Conservation (phyloP, 2,329 filamentous ascomycete species). For the Diaporthe ampelina region DNA sequence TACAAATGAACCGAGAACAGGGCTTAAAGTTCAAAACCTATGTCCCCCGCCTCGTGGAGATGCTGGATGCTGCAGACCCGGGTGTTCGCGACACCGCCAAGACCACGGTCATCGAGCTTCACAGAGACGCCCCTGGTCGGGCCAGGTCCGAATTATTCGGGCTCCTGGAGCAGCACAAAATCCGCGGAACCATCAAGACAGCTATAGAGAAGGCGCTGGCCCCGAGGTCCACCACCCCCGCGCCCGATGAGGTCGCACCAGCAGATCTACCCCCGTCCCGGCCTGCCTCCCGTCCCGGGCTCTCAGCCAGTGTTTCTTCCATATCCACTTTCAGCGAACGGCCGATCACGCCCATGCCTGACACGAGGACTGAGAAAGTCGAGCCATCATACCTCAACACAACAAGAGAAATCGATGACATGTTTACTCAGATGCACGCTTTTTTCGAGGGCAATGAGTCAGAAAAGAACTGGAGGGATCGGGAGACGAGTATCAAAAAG, state of each 20-base stretch:
- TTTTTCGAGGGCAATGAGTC: slow-evolving; percentile 90
- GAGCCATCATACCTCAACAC: slow-evolving; percentile 90
- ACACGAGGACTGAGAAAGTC: slow-evolving; percentile 76
- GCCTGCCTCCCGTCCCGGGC: slow-evolving; percentile 58
- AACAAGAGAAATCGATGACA: slow-evolving; percentile 88
- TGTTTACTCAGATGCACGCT: slow-evolving; percentile 83
- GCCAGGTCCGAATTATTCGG: slow-evolving; percentile 92
- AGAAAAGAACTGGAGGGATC: slow-evolving; percentile 90
- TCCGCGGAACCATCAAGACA: slow-evolving; percentile 87
- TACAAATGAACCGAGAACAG: slow-evolving; percentile 86
- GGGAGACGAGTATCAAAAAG: slow-evolving; percentile 85
- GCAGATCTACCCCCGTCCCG: slow-evolving; percentile 43
- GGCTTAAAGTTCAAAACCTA: slow-evolving; percentile 86
- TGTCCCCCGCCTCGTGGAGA: slow-evolving; percentile 84
- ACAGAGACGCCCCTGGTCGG: slow-evolving; percentile 82
- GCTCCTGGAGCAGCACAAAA: slow-evolving; percentile 86
- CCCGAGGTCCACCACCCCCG: slow-evolving; percentile 55
- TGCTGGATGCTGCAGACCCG: slow-evolving; percentile 91
- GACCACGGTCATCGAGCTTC: slow-evolving; percentile 86
- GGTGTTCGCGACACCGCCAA: slow-evolving; percentile 90
- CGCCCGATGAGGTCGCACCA: slow-evolving; percentile 28
- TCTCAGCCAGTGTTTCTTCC: slow-evolving; percentile 68
- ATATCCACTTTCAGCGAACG: slow-evolving; percentile 66
- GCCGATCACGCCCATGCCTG: slow-evolving; percentile 73
- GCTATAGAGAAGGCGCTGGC: slow-evolving; percentile 83